phyloP scores from a whole-genome alignment of 176 grass and related monocot species.

The Phyllostachys edulis region DNA sequence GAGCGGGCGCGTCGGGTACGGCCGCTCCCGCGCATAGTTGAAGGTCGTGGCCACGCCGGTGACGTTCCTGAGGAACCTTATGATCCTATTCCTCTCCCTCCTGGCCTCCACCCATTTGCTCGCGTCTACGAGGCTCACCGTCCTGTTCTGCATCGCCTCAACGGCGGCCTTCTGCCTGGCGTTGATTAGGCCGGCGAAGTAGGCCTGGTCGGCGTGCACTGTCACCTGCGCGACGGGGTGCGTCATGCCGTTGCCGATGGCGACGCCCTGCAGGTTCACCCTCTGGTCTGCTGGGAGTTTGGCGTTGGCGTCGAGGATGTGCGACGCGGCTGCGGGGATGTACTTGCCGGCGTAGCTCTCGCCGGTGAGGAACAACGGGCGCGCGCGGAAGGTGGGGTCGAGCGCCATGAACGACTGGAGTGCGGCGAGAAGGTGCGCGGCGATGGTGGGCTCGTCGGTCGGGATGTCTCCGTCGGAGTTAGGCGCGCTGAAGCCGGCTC shows the following conservation, averaged over 20 bases:
- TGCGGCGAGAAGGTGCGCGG: slow-evolving; percentile 45
- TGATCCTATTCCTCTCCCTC: slow-evolving; percentile 21
- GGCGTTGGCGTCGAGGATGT: slow-evolving; percentile 41
- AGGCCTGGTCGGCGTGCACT: slow-evolving; percentile 60
- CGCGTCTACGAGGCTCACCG: slow-evolving; percentile 26
- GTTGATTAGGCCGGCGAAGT: slow-evolving; percentile 75
- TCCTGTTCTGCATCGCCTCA: slow-evolving; percentile 41
- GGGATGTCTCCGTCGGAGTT: slow-evolving; percentile 41
- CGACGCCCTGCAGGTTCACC: slow-evolving; percentile 56
- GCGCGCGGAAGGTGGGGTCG: slow-evolving; percentile 36
- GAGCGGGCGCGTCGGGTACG: slow-evolving; percentile 31
- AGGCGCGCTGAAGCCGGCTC: slow-evolving; percentile 62
- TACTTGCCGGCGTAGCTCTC: slow-evolving; percentile 85
- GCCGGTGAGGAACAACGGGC: slow-evolving; percentile 62
- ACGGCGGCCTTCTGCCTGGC: slow-evolving; percentile 28
- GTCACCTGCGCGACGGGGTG: slow-evolving; percentile 58
- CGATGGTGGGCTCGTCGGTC: slow-evolving; percentile 48
- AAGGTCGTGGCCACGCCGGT: slow-evolving; percentile 46
- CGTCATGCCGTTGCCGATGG: slow-evolving; percentile 68
- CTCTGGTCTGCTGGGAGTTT: neutral
- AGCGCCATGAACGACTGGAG: slow-evolving; percentile 57
- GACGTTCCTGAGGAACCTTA: slow-evolving; percentile 30
- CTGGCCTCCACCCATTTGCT: slow-evolving; percentile 42
- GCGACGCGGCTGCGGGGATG: slow-evolving; percentile 47
- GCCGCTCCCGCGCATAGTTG: slow-evolving; percentile 45